Conservation (phyloP, 345 rosid species). For the Linum trigynum region DNA sequence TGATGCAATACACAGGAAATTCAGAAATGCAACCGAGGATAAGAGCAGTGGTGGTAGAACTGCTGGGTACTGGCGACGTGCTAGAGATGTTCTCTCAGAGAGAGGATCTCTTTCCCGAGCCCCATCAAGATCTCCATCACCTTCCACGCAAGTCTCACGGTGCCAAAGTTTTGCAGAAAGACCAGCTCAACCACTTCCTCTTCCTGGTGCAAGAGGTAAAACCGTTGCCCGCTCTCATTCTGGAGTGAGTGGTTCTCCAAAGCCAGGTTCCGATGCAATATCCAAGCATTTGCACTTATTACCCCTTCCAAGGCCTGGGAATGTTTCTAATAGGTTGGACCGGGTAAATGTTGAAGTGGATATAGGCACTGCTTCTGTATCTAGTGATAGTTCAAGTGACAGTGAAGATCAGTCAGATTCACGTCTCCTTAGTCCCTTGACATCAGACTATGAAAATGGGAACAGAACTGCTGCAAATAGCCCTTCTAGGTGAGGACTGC, state of each 20-base stretch:
- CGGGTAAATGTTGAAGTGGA: slow-evolving; percentile 17
- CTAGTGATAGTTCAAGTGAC: slow-evolving; percentile 21
- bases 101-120: slow-evolving; percentile 18
- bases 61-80: slow-evolving; percentile 14
- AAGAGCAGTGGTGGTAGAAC: slow-evolving; percentile 8
- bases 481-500: slow-evolving; percentile 19
- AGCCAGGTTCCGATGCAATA: slow-evolving; percentile 8
- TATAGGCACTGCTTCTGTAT: slow-evolving; percentile 19
- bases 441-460: slow-evolving; percentile 21
- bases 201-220: slow-evolving; percentile 14
- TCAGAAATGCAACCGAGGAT: slow-evolving; percentile 17
- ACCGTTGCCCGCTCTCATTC: slow-evolving; percentile 14
- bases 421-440: slow-evolving; percentile 16
- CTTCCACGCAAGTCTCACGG: slow-evolving; percentile 18
- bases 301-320: slow-evolving; percentile 23
- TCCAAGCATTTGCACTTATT: slow-evolving; percentile 11
- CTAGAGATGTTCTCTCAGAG: slow-evolving; percentile 13
- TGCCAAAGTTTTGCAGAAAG: slow-evolving; percentile 28
- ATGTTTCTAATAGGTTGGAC: slow-evolving; percentile 10
- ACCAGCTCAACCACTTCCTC: slow-evolving; percentile 28
- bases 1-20: slow-evolving; percentile 20
- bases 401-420: slow-evolving; percentile 19
- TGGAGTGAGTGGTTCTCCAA: slow-evolving; percentile 13
- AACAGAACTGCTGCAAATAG: slow-evolving; percentile 20
- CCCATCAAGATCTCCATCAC: slow-evolving; percentile 22